These are phyloP conservation scores for Pichia sp. DNA, from an alignment of 1,139 yeast species.

Conservation along the genomic window DNA sequence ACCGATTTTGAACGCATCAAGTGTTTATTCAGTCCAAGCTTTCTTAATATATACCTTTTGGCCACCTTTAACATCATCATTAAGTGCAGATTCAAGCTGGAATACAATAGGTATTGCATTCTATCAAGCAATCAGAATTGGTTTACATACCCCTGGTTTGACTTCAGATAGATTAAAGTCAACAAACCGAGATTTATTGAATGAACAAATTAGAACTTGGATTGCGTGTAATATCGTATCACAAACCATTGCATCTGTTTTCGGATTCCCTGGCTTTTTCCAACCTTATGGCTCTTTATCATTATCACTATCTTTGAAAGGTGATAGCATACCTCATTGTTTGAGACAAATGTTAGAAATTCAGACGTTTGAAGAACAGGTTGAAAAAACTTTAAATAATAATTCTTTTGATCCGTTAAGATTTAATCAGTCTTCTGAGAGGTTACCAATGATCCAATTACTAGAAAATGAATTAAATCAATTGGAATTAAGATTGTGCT, in stretches of 20 bases:
- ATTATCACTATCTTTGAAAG: constrained; percentile 36
- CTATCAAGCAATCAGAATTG: constrained; percentile 86
- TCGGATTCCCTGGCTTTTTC: constrained; percentile 91
- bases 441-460: constrained; percentile 67
- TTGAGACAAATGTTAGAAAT: constrained; percentile 73
- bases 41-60: constrained; percentile 81
- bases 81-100: constrained; percentile 95
- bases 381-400: constrained; percentile 68
- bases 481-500: constrained; percentile 48
- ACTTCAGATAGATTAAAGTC: constrained; percentile 40
- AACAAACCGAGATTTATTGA: constrained; percentile 39
- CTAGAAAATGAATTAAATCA: constrained; percentile 68
- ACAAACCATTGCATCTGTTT: constrained; percentile 83
- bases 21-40: constrained; percentile 94
- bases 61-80: constrained; percentile 93
- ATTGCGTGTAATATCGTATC: constrained; percentile 85
- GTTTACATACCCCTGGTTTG: constrained; percentile 73
- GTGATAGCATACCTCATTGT: constrained; percentile 46
- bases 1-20: constrained; percentile 78
- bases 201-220: constrained; percentile 88
- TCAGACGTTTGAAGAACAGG: constrained; percentile 80
- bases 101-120: constrained; percentile 88
- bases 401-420: constrained; percentile 66
- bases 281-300: constrained; percentile 73
- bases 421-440: constrained; percentile 57